A percentile compares a stretch with the other conserved stretches of the same genome.
Conservation (phyloP, 1,284 basidiomycete species). For the Cryptococcus wingfieldii region DNA sequence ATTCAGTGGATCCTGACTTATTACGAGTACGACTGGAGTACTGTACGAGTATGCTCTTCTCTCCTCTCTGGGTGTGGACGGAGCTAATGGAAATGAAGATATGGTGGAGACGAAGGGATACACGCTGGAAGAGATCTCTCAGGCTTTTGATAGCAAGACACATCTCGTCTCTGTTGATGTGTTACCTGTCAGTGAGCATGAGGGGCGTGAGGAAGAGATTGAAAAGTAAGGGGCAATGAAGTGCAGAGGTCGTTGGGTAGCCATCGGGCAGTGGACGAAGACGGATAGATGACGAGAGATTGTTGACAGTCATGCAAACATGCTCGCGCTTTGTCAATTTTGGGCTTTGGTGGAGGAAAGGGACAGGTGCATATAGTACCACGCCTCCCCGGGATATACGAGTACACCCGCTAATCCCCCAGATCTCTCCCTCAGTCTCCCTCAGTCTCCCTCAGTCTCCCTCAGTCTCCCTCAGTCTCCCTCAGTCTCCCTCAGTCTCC, state of each 20-base stretch:
- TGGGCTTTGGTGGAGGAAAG: no score
- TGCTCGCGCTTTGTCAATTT: no score
- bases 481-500: no score
- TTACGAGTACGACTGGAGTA: no score
- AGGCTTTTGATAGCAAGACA: conserved; percentile 32
- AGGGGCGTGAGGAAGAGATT: neutral
- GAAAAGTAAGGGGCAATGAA: neutral
- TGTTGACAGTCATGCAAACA: neutral
- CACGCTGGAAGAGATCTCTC: conserved; percentile 45
- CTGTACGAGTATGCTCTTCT: conserved; percentile 22
- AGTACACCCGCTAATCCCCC: no score
- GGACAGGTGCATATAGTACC: no score
- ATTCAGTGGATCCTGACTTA: conserved; percentile 40
- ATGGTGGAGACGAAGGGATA: conserved; percentile 47
- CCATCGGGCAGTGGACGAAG: no score
- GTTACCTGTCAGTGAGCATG: conserved; percentile 7
- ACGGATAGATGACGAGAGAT: neutral
- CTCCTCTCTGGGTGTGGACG: no score
- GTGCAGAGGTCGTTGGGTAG: neutral
- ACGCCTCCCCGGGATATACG: no score
- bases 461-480: no score
- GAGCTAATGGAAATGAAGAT: conserved; percentile 10
- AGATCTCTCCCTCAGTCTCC: no score
- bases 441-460: no score
- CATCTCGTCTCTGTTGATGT: conserved; percentile 3